A percentile compares a stretch with the other conserved stretches of the same genome.
These are phyloP conservation scores for Linaria vulgaris DNA, from an alignment of 257 asterid genomes.

Conservation along the genomic window DNA sequence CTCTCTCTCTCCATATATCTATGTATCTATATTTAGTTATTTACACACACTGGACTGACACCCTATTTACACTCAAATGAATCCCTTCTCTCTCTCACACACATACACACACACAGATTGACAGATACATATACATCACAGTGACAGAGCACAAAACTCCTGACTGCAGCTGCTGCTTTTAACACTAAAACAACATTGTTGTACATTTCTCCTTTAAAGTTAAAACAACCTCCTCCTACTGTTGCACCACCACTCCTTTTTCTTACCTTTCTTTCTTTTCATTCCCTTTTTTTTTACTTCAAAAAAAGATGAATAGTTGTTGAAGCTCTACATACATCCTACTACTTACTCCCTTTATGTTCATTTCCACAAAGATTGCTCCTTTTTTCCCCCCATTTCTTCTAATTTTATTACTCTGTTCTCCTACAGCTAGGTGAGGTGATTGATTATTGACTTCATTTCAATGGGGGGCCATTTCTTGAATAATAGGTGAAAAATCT, in stretches of 20 bases:
- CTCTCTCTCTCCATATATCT: constrained; percentile 3
- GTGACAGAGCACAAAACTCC: constrained; percentile 59
- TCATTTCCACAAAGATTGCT: constrained; percentile 16
- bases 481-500: constrained; percentile 29
- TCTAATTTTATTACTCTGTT: background rate
- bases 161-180: constrained; percentile 45
- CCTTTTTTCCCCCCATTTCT: constrained; percentile 18
- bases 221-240: constrained; percentile 19
- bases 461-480: constrained; percentile 31
- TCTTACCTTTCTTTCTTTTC: constrained; percentile 25
- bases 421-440: no score
- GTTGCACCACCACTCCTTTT: constrained; percentile 17
- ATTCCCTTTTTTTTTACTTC: no score
- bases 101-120: constrained; percentile 6
- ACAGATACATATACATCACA: no score
- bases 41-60: no score
- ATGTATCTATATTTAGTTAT: background rate
- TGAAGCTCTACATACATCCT: background rate
- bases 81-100: constrained; percentile 21
- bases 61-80: constrained; percentile 6
- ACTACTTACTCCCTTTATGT: no score
- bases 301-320: no score
- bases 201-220: constrained; percentile 30
- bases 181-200: no score
- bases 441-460: background rate